phyloP scores from a whole-genome alignment of 1,284 basidiomycete genomes.

The Pseudozyma hubeiensis region DNA sequence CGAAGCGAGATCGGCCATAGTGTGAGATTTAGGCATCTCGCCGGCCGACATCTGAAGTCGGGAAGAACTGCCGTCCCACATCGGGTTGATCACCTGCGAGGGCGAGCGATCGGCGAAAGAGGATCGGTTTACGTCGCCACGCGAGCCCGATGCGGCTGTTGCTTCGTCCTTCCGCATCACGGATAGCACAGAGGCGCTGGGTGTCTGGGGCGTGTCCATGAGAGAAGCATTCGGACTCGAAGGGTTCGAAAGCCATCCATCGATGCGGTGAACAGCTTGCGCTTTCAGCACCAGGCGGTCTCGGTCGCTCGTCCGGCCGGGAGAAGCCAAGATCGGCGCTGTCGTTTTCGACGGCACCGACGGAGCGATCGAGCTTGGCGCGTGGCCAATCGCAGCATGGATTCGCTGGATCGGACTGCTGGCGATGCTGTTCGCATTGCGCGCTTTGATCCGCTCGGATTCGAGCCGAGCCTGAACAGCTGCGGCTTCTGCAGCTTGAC shows the following conservation, averaged over 20 bases:
- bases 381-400: conserved; percentile 12
- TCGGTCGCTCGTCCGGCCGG: conserved; percentile 26
- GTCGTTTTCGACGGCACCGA: conserved; percentile 38
- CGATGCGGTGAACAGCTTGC: conserved; percentile 53
- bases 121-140: conserved; percentile 12
- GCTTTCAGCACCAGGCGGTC: conserved; percentile 45
- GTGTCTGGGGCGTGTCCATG: conserved; percentile 52
- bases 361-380: conserved; percentile 20
- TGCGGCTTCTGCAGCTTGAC: conserved; percentile 16
- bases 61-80: conserved; percentile 27
- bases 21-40: conserved; percentile 28
- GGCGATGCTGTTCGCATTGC: conserved; percentile 5
- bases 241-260: conserved; percentile 53
- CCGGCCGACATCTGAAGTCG: conserved; percentile 5
- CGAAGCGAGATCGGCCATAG: conserved; percentile 36
- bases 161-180: conserved; percentile 30
- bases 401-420: conserved; percentile 16
- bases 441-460: conserved; percentile 3
- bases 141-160: neutral
- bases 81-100: conserved; percentile 40
- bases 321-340: conserved; percentile 13
- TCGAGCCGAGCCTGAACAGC: conserved; percentile 7
- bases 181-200: conserved; percentile 51
- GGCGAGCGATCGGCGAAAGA: conserved; percentile 35
- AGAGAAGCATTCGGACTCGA: conserved; percentile 29